Percentiles rank a stretch among this genome's conserved stretches.
These are phyloP conservation scores for Nemania sp. DNA, from an alignment of 2,329 filamentous ascomycete genomes.

Conservation along the genomic window DNA sequence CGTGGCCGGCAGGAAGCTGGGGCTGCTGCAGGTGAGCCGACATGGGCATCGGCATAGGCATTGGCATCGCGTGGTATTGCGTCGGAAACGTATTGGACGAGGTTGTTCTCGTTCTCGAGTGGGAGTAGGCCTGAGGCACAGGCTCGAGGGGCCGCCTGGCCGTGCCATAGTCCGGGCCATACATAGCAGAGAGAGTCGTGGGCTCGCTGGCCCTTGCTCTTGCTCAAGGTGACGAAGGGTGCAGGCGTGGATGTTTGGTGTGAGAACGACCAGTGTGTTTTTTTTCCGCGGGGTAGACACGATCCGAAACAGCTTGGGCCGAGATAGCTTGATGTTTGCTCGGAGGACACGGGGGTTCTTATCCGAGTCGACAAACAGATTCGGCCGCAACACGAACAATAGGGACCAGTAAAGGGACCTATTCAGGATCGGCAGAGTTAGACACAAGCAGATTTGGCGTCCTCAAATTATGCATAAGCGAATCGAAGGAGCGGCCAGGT, in stretches of 20 bases:
- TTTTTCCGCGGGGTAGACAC: too few relatives aligned
- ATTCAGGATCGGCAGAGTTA: too few relatives aligned
- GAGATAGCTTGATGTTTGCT: too few relatives aligned
- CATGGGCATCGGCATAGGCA: constrained; percentile 35
- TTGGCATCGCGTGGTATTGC: too few relatives aligned
- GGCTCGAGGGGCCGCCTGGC: constrained; percentile 38
- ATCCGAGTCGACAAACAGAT: too few relatives aligned
- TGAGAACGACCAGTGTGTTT: not conserved
- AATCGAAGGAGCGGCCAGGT: too few relatives aligned
- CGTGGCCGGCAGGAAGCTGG: constrained; percentile 42
- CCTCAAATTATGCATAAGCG: too few relatives aligned
- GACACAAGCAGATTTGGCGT: too few relatives aligned
- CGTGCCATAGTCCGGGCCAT: constrained; percentile 38
- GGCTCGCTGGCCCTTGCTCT: constrained; percentile 15
- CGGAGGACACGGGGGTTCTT: too few relatives aligned
- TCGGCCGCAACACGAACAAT: too few relatives aligned
- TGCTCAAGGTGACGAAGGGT: constrained; percentile 19
- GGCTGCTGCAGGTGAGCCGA: constrained; percentile 43
- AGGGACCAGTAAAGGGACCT: too few relatives aligned
- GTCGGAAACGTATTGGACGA: constrained; percentile 57
- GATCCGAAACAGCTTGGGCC: too few relatives aligned
- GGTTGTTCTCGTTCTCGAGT: constrained; percentile 59
- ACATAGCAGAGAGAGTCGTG: constrained; percentile 31
- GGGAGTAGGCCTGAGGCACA: constrained; percentile 48
- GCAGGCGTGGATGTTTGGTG: not conserved